Conservation (phyloP, 306 rosid species). For the Pachyrhizus erosus region DNA sequence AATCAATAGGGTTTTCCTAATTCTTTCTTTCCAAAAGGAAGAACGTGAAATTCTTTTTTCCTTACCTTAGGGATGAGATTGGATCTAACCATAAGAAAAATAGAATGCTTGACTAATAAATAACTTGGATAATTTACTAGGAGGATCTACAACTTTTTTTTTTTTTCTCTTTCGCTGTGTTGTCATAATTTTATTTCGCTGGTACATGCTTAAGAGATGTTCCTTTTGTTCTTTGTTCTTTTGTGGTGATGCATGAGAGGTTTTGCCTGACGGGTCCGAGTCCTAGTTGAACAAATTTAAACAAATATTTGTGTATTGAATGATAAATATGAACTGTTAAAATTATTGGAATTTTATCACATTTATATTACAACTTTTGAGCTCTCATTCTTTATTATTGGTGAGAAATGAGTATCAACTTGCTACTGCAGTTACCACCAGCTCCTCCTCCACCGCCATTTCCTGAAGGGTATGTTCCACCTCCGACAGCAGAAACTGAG, state of each 20-base stretch:
- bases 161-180: slow-evolving; percentile 6
- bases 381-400: neutral
- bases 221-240: neutral
- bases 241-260: neutral
- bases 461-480: slow-evolving; percentile 84
- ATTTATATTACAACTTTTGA: neutral
- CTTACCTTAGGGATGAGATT: neutral
- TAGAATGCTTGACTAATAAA: neutral
- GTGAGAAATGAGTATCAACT: slow-evolving; percentile 27
- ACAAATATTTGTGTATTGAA: slow-evolving; percentile 14
- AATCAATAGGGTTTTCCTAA: neutral
- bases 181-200: neutral
- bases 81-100: slow-evolving; percentile 20
- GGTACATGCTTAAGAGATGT: neutral
- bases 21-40: neutral
- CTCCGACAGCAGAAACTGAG: slow-evolving; percentile 61
- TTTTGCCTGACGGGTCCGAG: neutral
- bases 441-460: slow-evolving; percentile 91
- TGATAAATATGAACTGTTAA: neutral
- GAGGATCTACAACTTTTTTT: neutral
- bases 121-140: neutral
- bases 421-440: slow-evolving; percentile 70
- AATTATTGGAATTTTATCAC: neutral
- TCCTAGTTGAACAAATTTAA: slow-evolving; percentile 5
- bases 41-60: slow-evolving; percentile 12